Evolutionary conservation across 345 rosid species (phyloP).

Genomic region (Rhizophora apiculata): DNA sequence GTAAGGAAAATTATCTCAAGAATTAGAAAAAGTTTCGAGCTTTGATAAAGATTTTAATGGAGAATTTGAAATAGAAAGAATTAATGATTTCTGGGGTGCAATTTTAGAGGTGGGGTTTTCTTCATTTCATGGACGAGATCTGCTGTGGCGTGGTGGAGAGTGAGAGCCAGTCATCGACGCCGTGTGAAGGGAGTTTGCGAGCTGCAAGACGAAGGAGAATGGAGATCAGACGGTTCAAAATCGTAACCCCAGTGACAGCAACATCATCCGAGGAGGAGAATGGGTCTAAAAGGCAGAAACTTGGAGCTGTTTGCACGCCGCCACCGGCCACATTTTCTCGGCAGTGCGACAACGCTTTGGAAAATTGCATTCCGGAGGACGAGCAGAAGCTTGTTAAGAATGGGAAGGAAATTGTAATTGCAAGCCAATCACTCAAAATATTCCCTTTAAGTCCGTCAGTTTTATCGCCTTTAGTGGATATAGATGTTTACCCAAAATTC

Average conservation of each 20-base stretch:
- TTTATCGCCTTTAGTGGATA: not conserved
- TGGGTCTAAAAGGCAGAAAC: conserved; percentile 39
- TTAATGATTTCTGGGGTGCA: no score
- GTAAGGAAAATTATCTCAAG: no score
- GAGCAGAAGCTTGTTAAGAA: conserved; percentile 3
- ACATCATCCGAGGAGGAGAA: conserved; percentile 17
- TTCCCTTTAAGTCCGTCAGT: not conserved
- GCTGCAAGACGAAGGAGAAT: conserved; percentile 61
- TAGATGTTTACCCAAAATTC: conserved; percentile 37
- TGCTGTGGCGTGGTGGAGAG: conserved; percentile 50
- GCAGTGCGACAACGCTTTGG: conserved; percentile 23
- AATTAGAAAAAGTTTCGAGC: no score
- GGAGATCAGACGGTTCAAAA: conserved; percentile 55
- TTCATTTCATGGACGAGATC: conserved; percentile 50
- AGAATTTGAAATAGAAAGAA: no score
- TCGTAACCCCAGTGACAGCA: conserved; percentile 26
- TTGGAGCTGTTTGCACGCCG: conserved; percentile 16
- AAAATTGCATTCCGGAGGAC: conserved; percentile 1
- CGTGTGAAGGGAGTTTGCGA: conserved; percentile 37
- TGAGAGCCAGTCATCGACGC: conserved; percentile 32
- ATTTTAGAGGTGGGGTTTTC: no score
- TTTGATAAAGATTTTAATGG: no score
- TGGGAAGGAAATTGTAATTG: conserved; percentile 5
- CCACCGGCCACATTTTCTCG: conserved; percentile 19
- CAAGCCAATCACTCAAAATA: conserved; percentile 8